Evolutionary conservation across 2,329 filamentous ascomycete species (phyloP).

Genomic region (Harringtonia lauricola): DNA sequence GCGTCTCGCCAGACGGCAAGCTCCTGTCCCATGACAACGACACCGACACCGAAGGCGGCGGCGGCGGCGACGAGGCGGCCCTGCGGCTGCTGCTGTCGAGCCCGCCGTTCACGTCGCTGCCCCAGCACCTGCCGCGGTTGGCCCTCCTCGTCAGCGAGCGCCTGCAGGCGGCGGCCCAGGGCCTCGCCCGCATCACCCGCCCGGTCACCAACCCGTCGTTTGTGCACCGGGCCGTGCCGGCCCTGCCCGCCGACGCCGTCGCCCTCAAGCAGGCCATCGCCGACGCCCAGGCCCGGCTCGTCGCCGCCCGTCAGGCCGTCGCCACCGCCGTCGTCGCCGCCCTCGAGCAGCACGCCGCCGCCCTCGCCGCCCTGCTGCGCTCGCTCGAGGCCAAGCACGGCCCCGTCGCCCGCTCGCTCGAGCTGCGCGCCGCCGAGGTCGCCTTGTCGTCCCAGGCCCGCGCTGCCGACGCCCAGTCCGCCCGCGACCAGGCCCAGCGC

Average conservation of each 20-base stretch:
- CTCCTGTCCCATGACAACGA: no score
- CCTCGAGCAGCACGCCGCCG: constrained; percentile 27
- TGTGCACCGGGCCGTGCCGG: constrained; percentile 45
- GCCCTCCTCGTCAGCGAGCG: constrained; percentile 33
- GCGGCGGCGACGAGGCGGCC: constrained; percentile 18
- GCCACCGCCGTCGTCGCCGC: constrained; percentile 25
- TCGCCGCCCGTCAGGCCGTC: constrained; percentile 26
- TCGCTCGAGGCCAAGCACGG: constrained; percentile 45
- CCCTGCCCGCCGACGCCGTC: constrained; percentile 29
- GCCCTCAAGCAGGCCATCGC: constrained; percentile 24
- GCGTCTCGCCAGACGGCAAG: no score
- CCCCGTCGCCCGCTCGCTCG: constrained; percentile 36
- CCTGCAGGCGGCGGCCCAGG: constrained; percentile 37
- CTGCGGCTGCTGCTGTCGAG: constrained; percentile 37
- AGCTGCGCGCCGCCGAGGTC: constrained; percentile 36
- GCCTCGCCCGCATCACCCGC: constrained; percentile 35
- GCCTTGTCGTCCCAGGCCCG: constrained; percentile 29
- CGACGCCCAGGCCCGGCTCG: constrained; percentile 21
- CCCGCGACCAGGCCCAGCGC: constrained; percentile 22
- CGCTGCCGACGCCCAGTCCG: constrained; percentile 24
- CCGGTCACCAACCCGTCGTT: constrained; percentile 42
- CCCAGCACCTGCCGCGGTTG: constrained; percentile 35
- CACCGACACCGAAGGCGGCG: no score
- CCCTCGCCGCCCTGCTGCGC: constrained; percentile 32
- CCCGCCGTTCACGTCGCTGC: constrained; percentile 37